Evolutionary conservation across 768 basidiomycete genomes (phyloP).

Genomic region (Rhodotorula toruloides): DNA sequence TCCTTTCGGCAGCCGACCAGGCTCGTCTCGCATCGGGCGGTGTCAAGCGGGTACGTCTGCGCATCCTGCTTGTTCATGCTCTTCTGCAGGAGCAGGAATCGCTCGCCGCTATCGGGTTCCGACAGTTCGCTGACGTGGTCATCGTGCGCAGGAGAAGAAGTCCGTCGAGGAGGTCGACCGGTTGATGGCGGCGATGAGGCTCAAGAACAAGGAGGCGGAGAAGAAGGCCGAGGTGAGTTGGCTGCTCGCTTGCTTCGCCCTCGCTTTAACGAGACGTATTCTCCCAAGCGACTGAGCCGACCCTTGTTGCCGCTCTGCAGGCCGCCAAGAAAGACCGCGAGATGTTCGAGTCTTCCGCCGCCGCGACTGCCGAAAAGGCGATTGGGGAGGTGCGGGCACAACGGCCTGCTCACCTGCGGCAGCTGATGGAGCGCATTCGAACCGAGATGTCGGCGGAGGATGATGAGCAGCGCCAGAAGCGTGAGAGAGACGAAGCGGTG

Average conservation of each 20-base stretch:
- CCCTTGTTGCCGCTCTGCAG: background rate
- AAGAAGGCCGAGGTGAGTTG: background rate
- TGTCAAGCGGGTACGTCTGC: background rate
- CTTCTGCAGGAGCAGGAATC: background rate
- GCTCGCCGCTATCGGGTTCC: too few relatives aligned
- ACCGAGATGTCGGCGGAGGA: too few relatives aligned
- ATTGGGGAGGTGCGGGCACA: too few relatives aligned
- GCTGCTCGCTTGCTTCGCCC: background rate
- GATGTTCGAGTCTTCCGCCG: conserved; percentile 5
- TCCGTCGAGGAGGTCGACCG: conserved; percentile 21
- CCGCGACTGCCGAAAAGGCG: too few relatives aligned
- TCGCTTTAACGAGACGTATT: background rate
- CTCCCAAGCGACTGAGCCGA: background rate
- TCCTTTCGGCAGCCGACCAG: background rate
- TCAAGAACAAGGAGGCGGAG: conserved; percentile 12
- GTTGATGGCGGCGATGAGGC: conserved; percentile 21
- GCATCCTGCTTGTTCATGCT: background rate
- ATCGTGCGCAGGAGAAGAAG: conserved; percentile 14
- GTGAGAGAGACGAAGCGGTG: too few relatives aligned
- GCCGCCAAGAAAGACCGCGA: conserved; percentile 12
- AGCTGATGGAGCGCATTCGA: too few relatives aligned
- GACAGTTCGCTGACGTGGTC: too few relatives aligned
- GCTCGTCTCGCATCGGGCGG: background rate
- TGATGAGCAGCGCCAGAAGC: too few relatives aligned
- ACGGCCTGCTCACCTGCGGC: too few relatives aligned